Percentiles rank a stretch among this genome's conserved stretches.
phyloP scores from a whole-genome alignment of 495 filamentous ascomycete genomes.

The Daldinia concentrica region DNA sequence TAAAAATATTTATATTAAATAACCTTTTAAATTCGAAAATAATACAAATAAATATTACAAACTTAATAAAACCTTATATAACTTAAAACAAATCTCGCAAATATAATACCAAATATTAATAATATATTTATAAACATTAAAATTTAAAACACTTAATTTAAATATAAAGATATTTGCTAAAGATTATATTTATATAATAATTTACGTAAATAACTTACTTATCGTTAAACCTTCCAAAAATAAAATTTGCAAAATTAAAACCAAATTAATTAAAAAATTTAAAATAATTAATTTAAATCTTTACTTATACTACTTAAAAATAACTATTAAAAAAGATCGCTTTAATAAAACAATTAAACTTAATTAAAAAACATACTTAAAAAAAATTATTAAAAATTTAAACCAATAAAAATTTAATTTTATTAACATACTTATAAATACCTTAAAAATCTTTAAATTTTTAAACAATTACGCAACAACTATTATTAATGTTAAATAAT shows the following conservation, averaged over 20 bases:
- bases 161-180: not conserved
- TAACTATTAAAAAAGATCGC: not conserved
- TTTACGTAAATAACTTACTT: not conserved
- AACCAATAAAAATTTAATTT: not conserved
- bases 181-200: not conserved
- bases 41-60: not conserved
- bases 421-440: not conserved
- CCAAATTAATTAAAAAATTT: not conserved
- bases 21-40: not conserved
- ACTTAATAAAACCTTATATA: not conserved
- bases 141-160: not conserved
- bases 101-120: not conserved
- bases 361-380: not conserved
- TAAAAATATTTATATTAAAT: not conserved
- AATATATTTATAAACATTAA: not conserved
- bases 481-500: no score
- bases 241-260: slow-evolving; percentile 1
- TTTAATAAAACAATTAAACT: not conserved
- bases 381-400: slow-evolving; percentile 1
- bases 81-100: not conserved
- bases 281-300: not conserved
- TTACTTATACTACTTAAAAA: not conserved
- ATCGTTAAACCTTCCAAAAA: not conserved
- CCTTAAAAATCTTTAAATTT: no score
- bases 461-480: no score